Percentiles rank a stretch among this genome's conserved stretches.
phyloP scores from a whole-genome alignment of 257 asterid species.

The Gynochthodes officinalis region DNA sequence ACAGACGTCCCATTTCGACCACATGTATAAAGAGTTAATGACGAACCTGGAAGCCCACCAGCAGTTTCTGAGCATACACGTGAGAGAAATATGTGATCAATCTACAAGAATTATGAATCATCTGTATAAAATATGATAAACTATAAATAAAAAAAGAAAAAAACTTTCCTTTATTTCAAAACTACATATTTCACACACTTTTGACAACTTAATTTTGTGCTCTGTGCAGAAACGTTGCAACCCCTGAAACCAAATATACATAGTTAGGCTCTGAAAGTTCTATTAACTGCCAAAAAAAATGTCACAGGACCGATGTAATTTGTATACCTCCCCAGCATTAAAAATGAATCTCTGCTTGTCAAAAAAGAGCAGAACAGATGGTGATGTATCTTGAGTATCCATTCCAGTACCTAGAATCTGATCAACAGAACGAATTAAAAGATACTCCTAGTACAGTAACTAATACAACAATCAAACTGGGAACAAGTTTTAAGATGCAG shows the following conservation, averaged over 20 bases:
- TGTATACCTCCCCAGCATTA: conserved; percentile 93
- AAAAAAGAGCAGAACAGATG: conserved; percentile 89
- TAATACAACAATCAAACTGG: too few species aligned
- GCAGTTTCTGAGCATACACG: conserved; percentile 99
- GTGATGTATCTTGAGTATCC: conserved; percentile 98
- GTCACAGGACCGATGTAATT: neutral
- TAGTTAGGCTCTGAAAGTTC: neutral
- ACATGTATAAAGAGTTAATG: neutral
- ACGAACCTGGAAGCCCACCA: conserved; percentile 94
- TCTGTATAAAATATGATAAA: neutral
- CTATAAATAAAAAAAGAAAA: neutral
- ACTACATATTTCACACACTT: conserved; percentile 39
- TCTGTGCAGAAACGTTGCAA: conserved; percentile 96
- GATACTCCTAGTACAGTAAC: neutral
- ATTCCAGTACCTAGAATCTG: conserved; percentile 98
- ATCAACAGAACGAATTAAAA: conserved; percentile 16
- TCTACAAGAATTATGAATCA: conserved; percentile 44
- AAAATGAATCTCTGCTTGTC: conserved; percentile 95
- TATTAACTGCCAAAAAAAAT: conserved; percentile 3
- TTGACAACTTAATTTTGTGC: conserved; percentile 87
- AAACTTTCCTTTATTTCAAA: neutral
- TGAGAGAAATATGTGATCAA: conserved; percentile 92
- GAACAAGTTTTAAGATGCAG: too few species aligned
- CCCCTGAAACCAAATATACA: conserved; percentile 55
- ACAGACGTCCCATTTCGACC: neutral